Evolutionary conservation across 177 flowering plant species (phyloP).

Genomic region (Vitis hybrid): DNA sequence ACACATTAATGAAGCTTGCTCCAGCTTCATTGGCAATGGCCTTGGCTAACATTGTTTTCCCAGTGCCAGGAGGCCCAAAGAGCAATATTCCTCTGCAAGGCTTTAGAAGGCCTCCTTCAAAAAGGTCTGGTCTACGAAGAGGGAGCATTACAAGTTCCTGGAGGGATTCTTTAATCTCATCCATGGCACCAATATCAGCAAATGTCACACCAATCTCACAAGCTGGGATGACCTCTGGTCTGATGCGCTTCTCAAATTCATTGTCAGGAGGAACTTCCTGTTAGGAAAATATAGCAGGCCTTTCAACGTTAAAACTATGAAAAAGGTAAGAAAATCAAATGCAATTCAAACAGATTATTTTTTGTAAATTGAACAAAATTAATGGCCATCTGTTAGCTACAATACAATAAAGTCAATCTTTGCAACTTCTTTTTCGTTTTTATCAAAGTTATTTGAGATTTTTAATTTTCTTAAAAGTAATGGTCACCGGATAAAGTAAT

Average conservation of each 20-base stretch:
- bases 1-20: slow-evolving; percentile 96
- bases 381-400: too few species aligned
- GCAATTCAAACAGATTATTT: neutral
- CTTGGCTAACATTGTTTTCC: slow-evolving; percentile 98
- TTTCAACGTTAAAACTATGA: neutral
- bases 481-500: too few species aligned
- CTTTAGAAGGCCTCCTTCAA: slow-evolving; percentile 85
- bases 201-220: slow-evolving; percentile 82
- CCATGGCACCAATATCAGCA: slow-evolving; percentile 90
- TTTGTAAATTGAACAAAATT: neutral
- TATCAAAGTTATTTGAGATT: too few species aligned
- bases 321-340: neutral
- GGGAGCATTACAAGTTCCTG: slow-evolving; percentile 98
- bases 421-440: too few species aligned
- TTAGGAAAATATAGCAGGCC: neutral
- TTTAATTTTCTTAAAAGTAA: too few species aligned
- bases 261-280: slow-evolving; percentile 88
- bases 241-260: slow-evolving; percentile 94
- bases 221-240: slow-evolving; percentile 96
- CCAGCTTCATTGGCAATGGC: slow-evolving; percentile 98
- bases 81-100: slow-evolving; percentile 92
- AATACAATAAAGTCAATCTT: too few species aligned
- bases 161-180: slow-evolving; percentile 86
- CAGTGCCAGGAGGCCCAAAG: slow-evolving; percentile 99
- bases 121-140: slow-evolving; percentile 89